phyloP scores from a whole-genome alignment of 306 rosid species.

The Rosa rugosa region DNA sequence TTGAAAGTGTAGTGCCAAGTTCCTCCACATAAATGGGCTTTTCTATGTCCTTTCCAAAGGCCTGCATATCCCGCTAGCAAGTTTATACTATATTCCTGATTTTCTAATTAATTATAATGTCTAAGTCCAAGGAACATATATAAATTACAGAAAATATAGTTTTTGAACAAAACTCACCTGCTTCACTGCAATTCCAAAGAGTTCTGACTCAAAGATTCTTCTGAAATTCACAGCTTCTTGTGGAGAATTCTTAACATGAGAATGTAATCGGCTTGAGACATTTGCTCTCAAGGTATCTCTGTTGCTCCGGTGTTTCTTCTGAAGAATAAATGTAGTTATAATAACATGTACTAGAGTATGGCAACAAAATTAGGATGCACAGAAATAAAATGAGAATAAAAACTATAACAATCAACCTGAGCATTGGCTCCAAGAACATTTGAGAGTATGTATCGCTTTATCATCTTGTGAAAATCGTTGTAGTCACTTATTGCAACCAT shows the following conservation, averaged over 20 bases:
- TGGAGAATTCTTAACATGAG: constrained; percentile 46
- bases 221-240: constrained; percentile 60
- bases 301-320: constrained; percentile 70
- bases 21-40: constrained; percentile 64
- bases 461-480: constrained; percentile 76
- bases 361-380: neutral
- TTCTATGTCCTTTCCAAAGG: constrained; percentile 57
- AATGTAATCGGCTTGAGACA: constrained; percentile 39
- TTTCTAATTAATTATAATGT: neutral
- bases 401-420: constrained; percentile 47
- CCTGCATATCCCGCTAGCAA: constrained; percentile 44
- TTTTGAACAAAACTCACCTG: constrained; percentile 47
- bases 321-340: constrained; percentile 18
- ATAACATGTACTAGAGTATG: neutral
- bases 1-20: constrained; percentile 45
- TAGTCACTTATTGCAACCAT: constrained; percentile 96
- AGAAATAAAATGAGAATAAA: neutral
- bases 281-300: constrained; percentile 67
- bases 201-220: constrained; percentile 57
- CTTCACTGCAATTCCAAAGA: constrained; percentile 69
- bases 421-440: constrained; percentile 73
- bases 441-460: constrained; percentile 62
- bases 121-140: neutral
- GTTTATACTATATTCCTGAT: neutral
- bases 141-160: neutral